Percentiles rank a stretch among this genome's conserved stretches.
Conservation (phyloP, 2,329 filamentous ascomycete genomes). For the Diaporthe ampelina region DNA sequence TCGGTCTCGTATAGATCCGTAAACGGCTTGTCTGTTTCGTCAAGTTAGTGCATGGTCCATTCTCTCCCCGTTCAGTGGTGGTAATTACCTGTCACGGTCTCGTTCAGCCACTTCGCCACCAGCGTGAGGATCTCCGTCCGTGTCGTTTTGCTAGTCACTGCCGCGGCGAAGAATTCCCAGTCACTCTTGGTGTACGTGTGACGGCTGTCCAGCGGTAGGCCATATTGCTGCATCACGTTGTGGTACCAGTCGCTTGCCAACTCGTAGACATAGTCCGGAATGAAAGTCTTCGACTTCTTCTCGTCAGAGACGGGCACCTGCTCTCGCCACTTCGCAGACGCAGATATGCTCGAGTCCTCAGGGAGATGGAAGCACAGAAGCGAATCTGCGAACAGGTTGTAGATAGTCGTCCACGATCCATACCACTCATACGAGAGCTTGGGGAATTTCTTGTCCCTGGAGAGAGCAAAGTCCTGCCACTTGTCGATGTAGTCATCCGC, state of each 20-base stretch:
- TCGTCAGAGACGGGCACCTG: constrained; percentile 44
- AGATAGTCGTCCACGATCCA: constrained; percentile 85
- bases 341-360: constrained; percentile 39
- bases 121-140: constrained; percentile 79
- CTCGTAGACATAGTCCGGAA: constrained; percentile 82
- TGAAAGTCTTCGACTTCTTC: constrained; percentile 62
- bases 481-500: constrained; percentile 76
- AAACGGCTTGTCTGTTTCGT: constrained; percentile 74
- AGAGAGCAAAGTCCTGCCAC: constrained; percentile 80
- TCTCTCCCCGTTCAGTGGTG: neutral
- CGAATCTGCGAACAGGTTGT: constrained; percentile 81
- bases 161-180: constrained; percentile 92
- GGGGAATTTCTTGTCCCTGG: constrained; percentile 78
- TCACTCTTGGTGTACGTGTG: constrained; percentile 91
- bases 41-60: constrained; percentile 40
- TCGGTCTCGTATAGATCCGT: constrained; percentile 89
- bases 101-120: constrained; percentile 86
- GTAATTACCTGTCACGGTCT: constrained; percentile 75
- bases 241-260: constrained; percentile 87
- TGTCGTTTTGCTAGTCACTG: constrained; percentile 78
- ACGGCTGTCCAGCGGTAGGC: constrained; percentile 84
- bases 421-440: constrained; percentile 87
- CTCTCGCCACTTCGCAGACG: constrained; percentile 39
- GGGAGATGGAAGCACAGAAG: constrained; percentile 83
- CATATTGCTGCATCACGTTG: constrained; percentile 83